Percentiles rank a stretch among this genome's conserved stretches.
phyloP scores from a whole-genome alignment of 768 basidiomycete species.

The Punctularia strigosozonata region DNA sequence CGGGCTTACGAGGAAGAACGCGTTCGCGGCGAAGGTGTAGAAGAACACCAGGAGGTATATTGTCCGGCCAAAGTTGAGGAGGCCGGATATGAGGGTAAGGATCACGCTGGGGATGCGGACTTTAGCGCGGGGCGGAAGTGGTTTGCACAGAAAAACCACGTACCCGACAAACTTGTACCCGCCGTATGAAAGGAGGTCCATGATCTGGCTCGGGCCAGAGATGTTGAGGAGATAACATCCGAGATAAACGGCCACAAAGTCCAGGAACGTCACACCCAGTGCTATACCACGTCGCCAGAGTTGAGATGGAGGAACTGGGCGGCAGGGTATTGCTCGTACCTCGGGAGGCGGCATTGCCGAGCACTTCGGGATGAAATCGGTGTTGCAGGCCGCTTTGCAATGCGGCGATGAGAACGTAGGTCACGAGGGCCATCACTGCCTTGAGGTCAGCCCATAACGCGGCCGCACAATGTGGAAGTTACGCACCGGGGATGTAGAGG shows the following conservation, averaged over 20 bases:
- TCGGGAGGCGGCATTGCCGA: conserved; percentile 82
- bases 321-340: too few species aligned
- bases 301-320: too few species aligned
- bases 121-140: background rate
- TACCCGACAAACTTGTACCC: conserved; percentile 98
- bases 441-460: conserved; percentile 3
- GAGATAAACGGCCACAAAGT: conserved; percentile 80
- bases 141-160: conserved; percentile 12
- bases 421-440: conserved; percentile 89
- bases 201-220: conserved; percentile 52
- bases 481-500: conserved; percentile 84
- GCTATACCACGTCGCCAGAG: too few species aligned
- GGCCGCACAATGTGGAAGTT: background rate
- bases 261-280: conserved; percentile 72
- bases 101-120: conserved; percentile 53
- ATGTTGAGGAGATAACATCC: conserved; percentile 94
- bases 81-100: conserved; percentile 57
- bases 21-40: conserved; percentile 83
- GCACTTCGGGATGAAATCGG: conserved; percentile 79
- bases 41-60: conserved; percentile 64
- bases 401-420: conserved; percentile 86
- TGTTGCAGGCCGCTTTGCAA: conserved; percentile 74
- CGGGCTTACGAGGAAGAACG: conserved; percentile 77
- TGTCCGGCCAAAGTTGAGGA: conserved; percentile 50
- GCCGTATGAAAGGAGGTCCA: conserved; percentile 83